Conservation (phyloP, 1,139 yeast genomes). For the Suzukiozyma palmioleophila region DNA sequence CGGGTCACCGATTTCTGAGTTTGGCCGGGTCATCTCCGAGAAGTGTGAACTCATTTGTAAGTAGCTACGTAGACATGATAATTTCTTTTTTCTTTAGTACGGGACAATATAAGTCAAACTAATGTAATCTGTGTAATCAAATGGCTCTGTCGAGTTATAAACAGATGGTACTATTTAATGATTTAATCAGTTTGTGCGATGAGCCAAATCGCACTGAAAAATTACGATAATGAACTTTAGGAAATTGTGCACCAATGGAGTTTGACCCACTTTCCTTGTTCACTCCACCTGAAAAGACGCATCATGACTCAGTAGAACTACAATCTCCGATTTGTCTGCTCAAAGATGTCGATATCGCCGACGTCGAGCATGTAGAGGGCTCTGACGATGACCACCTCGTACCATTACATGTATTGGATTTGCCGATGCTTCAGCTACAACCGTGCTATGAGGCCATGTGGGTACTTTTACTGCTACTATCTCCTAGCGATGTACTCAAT, state of each 20-base stretch:
- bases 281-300: conserved; percentile 16
- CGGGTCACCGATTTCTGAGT: conserved; percentile 85
- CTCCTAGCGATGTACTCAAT: conserved; percentile 52
- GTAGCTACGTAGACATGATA: no score
- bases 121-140: neutral
- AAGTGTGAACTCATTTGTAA: neutral
- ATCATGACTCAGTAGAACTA: neutral
- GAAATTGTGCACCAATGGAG: conserved; percentile 16
- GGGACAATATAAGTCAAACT: neutral
- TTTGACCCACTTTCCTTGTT: conserved; percentile 44
- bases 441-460: conserved; percentile 51
- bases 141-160: neutral
- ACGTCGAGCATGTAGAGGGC: conserved; percentile 8
- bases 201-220: neutral
- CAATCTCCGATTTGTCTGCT: neutral
- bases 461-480: conserved; percentile 44
- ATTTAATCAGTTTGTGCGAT: neutral
- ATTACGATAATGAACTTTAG: neutral
- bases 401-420: conserved; percentile 58
- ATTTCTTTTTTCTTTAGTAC: no score
- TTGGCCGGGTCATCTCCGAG: neutral
- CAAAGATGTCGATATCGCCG: neutral
- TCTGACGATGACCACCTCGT: conserved; percentile 22
- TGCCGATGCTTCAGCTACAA: conserved; percentile 47
- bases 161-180: neutral